Conservation (phyloP, 2,329 filamentous ascomycete species). For the Colletotrichum sp. region DNA sequence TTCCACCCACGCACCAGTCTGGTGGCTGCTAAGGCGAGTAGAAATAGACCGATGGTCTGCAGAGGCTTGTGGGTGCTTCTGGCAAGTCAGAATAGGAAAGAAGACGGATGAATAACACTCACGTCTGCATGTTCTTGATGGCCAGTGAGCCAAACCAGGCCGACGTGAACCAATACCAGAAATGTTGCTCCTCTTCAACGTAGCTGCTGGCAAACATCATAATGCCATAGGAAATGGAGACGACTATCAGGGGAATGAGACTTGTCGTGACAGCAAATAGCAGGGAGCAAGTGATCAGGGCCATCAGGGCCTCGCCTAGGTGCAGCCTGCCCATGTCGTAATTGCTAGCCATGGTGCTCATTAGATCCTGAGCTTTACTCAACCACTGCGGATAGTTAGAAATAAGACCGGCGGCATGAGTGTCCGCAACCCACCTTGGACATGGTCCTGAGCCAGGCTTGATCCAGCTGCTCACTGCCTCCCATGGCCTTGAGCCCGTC, state of each 20-base stretch:
- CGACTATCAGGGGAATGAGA: slow-evolving; percentile 50
- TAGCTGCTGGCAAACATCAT: slow-evolving; percentile 99
- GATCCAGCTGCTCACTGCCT: slow-evolving; percentile 30
- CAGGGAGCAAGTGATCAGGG: slow-evolving; percentile 1
- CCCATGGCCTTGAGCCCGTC: slow-evolving; percentile 15
- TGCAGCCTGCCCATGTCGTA: slow-evolving; percentile 75
- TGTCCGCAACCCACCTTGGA: slow-evolving; percentile 37
- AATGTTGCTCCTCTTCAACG: slow-evolving; percentile 97
- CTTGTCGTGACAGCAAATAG: slow-evolving; percentile 21
- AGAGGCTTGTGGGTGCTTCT: background rate
- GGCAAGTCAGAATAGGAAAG: background rate
- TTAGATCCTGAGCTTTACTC: slow-evolving; percentile 73
- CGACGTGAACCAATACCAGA: slow-evolving; percentile 92
- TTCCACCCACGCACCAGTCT: slow-evolving; percentile 85
- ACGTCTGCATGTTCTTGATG: slow-evolving; percentile 50
- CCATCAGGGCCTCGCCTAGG: slow-evolving; percentile 45
- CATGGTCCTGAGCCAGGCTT: slow-evolving; percentile 48
- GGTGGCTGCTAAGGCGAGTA: slow-evolving; percentile 55
- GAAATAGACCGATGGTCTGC: slow-evolving; percentile 39
- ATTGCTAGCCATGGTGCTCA: slow-evolving; percentile 92
- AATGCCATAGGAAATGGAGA: slow-evolving; percentile 69
- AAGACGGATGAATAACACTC: background rate
- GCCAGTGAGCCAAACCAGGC: slow-evolving; percentile 68
- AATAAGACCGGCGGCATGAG: background rate
- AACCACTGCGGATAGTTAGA: slow-evolving; percentile 59